Base-by-base conservation (phyloP, 352 stramenopile genomes). In the Phytopythium sindhum region DNA sequence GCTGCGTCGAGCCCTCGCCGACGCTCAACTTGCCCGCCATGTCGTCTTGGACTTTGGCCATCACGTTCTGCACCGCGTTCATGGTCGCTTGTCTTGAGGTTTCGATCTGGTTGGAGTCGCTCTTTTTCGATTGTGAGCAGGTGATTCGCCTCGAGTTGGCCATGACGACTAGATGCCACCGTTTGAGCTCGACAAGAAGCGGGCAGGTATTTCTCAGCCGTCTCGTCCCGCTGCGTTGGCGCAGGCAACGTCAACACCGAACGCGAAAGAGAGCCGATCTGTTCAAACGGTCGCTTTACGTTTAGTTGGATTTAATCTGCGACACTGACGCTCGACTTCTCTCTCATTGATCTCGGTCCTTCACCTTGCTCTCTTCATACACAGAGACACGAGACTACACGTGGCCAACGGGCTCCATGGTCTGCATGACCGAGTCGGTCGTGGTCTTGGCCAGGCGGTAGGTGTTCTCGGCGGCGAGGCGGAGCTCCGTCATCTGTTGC, bases 401-500 rank as follows among this genome's bases (percentile, higher is more conserved):
- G 29, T 44, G 33, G 4, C 52, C 52, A 31, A 64, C 50, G 45
- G 54, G 42, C 57, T 57, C 29, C 44, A 62, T 6, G 23, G 35
- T 44, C 35, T 61, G 69, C 57, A 66, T 23, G 62, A 63, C 44
- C 19, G 67, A 72, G 17, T 77, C 70, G 26, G 70, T 77, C 33
- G 70, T 81, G 55, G 72, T 64, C 59, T 78, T 78, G 55, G 68
- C 68, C 35, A 75, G 68, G 39, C 74, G 68, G 52, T 82, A 82
- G 53, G 75, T 77, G 63, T 78, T 76, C 62, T 82, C 74, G 48
- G 73, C 74, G 2, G 74, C 72, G 33, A 78, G 64, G 3, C 70
- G 72, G 60, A 82, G 67, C 65, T 80, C 65, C 29, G 70, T 71
- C 72, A 82, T 82, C 53, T 82, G 74, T 33, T 77, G 59, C 62